These are phyloP conservation scores for Apiotrichum mycotoxinovorans DNA, from an alignment of 1,284 basidiomycete genomes.

Conservation along the genomic window DNA sequence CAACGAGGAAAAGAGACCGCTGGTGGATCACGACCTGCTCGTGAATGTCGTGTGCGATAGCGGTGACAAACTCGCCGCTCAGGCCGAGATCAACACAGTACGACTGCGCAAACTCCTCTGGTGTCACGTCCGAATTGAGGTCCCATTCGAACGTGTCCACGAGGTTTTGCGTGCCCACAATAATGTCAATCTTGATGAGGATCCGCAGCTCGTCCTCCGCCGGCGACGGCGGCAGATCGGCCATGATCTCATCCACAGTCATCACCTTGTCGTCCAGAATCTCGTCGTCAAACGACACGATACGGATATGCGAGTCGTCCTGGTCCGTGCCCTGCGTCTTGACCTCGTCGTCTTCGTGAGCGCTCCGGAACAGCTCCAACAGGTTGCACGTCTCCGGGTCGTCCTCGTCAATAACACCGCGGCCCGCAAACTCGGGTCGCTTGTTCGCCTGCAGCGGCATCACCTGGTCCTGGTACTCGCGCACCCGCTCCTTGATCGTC, in stretches of 20 bases:
- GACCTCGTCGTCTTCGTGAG: slow-evolving; percentile 28
- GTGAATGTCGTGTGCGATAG: slow-evolving; percentile 90
- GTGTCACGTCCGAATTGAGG: slow-evolving; percentile 70
- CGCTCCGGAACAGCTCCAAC: slow-evolving; percentile 29
- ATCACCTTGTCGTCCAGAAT: slow-evolving; percentile 37
- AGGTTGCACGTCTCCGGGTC: slow-evolving; percentile 25
- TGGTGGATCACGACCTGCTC: slow-evolving; percentile 91
- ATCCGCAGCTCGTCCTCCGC: slow-evolving; percentile 77
- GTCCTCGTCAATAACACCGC: slow-evolving; percentile 33
- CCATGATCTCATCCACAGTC: slow-evolving; percentile 47
- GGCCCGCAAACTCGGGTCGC: neutral
- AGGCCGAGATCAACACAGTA: slow-evolving; percentile 87
- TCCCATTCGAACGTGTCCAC: slow-evolving; percentile 99
- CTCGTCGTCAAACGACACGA: slow-evolving; percentile 26
- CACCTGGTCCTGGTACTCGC: slow-evolving; percentile 52
- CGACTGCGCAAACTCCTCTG: slow-evolving; percentile 87
- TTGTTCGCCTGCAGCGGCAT: slow-evolving; percentile 23
- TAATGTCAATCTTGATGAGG: slow-evolving; percentile 91
- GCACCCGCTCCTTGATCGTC: slow-evolving; percentile 83
- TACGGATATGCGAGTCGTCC: slow-evolving; percentile 24
- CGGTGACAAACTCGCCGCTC: slow-evolving; percentile 90
- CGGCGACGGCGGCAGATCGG: slow-evolving; percentile 39
- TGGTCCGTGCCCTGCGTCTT: slow-evolving; percentile 30
- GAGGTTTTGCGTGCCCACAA: slow-evolving; percentile 86
- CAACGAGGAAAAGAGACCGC: slow-evolving; percentile 86